A percentile compares a stretch with the other conserved stretches of the same genome.
phyloP scores from a whole-genome alignment of 2,329 filamentous ascomycete genomes.

The Penicillium crustosum region DNA sequence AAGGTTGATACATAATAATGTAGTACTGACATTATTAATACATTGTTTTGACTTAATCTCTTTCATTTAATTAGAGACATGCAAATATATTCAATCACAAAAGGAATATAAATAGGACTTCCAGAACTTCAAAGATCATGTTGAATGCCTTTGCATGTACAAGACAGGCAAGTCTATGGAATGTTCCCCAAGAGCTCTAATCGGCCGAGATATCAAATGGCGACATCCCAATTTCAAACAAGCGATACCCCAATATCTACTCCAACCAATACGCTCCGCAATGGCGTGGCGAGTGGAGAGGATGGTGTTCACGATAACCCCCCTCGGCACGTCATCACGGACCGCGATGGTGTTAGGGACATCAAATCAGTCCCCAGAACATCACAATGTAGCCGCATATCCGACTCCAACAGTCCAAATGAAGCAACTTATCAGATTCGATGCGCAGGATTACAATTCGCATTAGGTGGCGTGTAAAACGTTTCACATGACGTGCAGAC shows the following conservation, averaged over 20 bases:
- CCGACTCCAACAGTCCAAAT: background rate
- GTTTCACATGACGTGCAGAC: constrained; percentile 21
- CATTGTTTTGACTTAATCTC: background rate
- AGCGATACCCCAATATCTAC: background rate
- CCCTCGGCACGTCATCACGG: constrained; percentile 22
- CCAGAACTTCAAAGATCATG: background rate
- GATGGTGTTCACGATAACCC: constrained; percentile 13
- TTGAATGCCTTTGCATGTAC: background rate
- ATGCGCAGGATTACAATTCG: background rate
- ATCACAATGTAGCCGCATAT: background rate
- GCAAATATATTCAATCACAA: background rate
- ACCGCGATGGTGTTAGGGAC: constrained; percentile 23
- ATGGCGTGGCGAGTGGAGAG: constrained; percentile 24
- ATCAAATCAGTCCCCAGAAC: constrained; percentile 16
- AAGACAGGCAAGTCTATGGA: background rate
- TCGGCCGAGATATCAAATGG: constrained; percentile 1
- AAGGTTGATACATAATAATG: background rate
- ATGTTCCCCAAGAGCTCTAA: background rate
- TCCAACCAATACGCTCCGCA: constrained; percentile 6
- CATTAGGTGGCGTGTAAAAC: constrained; percentile 14
- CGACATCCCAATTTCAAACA: background rate
- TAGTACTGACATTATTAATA: too few species aligned
- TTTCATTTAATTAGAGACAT: background rate
- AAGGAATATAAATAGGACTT: background rate
- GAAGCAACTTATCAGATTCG: background rate